Base-by-base conservation (phyloP, 1,284 basidiomycete genomes). In the Apiotrichum akiyoshidainum region DNA sequence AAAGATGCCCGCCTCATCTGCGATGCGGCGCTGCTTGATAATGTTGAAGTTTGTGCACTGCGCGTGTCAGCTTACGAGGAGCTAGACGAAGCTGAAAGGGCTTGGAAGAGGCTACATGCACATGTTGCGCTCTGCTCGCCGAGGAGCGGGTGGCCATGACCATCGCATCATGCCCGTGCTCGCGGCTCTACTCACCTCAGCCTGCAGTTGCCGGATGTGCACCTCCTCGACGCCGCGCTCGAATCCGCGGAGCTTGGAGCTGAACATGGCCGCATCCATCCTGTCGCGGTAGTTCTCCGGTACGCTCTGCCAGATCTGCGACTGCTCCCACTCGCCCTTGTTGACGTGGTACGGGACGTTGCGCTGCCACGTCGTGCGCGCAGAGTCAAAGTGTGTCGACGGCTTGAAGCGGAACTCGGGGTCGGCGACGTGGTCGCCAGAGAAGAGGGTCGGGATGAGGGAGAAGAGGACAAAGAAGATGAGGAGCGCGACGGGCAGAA, bases 321-420 rank as follows among this genome's bases (percentile, higher is more conserved):
- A 92, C 13, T 80, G 80, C 51, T 85, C 78, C 76, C 93, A 93
- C 71, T 95, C 88, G 11, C 80, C 79, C 7, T 83, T 81, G 73
- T 95, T 90, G 70, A 99, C 92, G 68, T 86, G 92, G 79, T 99
- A 98, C 21, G 84, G 84, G 47, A 97, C 81, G 46, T 85, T 84
- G 59, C 90, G 79, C 21, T 83, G 81, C 42, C 79, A 78, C 26
- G 92, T 95, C 55, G 84, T 80, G 59, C 89, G 83, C 71, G 85
- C 83, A 26, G 83, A 73, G 66, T 84, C 84, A 69, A 84, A 88
- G 48, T 83, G 82, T 33, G 53, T 55, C 21, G 65, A 64, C 13
- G 82, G 54, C 13, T 82, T 72, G 79, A 93, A 98, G 0, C 87
- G 82, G 78, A 87, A 98, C 6, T 81, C 78, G 6, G 94, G 94